These are phyloP conservation scores for Marasmius sp. DNA, from an alignment of 1,284 basidiomycete species.

Conservation along the genomic window DNA sequence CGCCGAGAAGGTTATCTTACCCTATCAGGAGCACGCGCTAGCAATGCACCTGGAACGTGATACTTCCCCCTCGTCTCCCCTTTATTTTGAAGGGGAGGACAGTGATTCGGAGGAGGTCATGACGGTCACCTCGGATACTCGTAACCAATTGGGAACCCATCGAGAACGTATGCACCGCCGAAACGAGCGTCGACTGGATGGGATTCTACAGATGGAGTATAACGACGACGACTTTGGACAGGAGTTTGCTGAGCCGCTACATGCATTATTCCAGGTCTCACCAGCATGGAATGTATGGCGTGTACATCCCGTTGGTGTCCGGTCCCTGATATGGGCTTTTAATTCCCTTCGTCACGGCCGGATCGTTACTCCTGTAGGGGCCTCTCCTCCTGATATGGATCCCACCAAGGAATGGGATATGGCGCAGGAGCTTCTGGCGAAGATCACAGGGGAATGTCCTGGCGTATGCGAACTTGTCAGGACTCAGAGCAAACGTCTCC, in stretches of 20 bases:
- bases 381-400: neutral
- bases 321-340: conserved; percentile 33
- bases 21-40: conserved; percentile 45
- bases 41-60: conserved; percentile 32
- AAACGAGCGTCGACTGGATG: neutral
- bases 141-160: conserved; percentile 14
- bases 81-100: conserved; percentile 32
- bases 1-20: conserved; percentile 78
- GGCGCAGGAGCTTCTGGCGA: neutral
- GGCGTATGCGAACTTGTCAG: too few species aligned
- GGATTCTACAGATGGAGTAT: neutral
- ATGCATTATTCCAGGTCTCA: conserved; percentile 60
- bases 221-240: conserved; percentile 21
- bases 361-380: neutral
- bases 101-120: conserved; percentile 24
- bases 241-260: conserved; percentile 57
- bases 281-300: conserved; percentile 67
- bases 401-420: neutral
- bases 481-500: too few species aligned
- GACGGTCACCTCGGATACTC: conserved; percentile 9
- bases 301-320: conserved; percentile 53
- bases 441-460: too few species aligned
- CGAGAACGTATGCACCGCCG: conserved; percentile 14
- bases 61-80: conserved; percentile 40
- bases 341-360: conserved; percentile 24